These are phyloP conservation scores for Hyparrhenia diplandra DNA, from an alignment of 176 grass and related monocot genomes.

Conservation along the genomic window DNA sequence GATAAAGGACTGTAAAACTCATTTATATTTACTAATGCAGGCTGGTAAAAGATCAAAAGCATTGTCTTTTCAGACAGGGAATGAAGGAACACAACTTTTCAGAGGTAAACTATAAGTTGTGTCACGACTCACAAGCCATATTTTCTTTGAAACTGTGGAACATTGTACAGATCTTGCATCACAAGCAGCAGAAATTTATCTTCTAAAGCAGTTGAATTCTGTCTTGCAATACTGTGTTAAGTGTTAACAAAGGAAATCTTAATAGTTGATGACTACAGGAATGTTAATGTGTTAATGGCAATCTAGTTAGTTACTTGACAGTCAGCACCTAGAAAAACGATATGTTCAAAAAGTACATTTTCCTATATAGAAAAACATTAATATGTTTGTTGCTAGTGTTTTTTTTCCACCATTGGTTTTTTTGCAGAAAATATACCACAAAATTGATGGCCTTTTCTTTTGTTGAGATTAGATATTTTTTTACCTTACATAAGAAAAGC, in stretches of 20 bases:
- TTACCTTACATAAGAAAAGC: neutral
- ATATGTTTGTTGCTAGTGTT: neutral
- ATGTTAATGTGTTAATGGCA: neutral
- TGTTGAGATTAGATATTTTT: neutral
- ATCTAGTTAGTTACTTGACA: neutral
- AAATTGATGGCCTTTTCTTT: neutral
- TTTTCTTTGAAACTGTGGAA: constrained; percentile 5
- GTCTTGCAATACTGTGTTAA: neutral
- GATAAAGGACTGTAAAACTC: neutral
- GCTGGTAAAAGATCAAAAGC: constrained; percentile 85
- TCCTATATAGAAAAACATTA: neutral
- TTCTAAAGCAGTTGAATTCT: neutral
- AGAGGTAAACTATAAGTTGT: constrained; percentile 52
- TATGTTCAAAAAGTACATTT: neutral
- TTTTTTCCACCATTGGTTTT: neutral
- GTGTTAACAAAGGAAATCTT: neutral
- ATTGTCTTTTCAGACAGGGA: constrained; percentile 66
- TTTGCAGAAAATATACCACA: neutral
- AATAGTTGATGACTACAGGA: neutral
- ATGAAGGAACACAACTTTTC: constrained; percentile 58
- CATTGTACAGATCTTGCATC: neutral
- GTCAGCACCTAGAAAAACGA: neutral
- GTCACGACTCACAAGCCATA: neutral
- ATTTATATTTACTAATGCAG: constrained; percentile 49
- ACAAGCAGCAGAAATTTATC: neutral